These are phyloP conservation scores for Endocarpon pusillum DNA, from an alignment of 495 filamentous ascomycete genomes.

Conservation along the genomic window DNA sequence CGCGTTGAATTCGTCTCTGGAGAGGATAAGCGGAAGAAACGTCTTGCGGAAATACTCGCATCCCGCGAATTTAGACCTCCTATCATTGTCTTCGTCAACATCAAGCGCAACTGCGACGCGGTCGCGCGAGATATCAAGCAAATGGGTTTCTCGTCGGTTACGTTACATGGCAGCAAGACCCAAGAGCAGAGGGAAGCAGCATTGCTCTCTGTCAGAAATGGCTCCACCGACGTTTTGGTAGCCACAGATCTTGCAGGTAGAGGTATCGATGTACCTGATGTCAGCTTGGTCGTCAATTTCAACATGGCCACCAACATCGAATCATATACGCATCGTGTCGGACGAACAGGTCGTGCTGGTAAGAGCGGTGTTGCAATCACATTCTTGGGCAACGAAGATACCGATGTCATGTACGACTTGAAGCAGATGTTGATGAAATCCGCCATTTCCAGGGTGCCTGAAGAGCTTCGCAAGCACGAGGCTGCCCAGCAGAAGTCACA, in stretches of 20 bases:
- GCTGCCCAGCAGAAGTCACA: conserved; percentile 72
- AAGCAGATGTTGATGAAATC: conserved; percentile 94
- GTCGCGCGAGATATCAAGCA: conserved; percentile 90
- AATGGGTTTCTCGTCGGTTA: conserved; percentile 82
- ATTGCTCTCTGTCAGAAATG: conserved; percentile 67
- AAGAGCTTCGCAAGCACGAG: conserved; percentile 87
- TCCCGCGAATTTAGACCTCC: conserved; percentile 77
- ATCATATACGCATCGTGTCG: conserved; percentile 93
- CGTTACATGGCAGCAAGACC: conserved; percentile 86
- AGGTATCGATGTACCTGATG: conserved; percentile 96
- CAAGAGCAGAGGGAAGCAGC: conserved; percentile 97
- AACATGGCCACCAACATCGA: conserved; percentile 95
- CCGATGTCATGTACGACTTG: conserved; percentile 79
- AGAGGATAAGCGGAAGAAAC: conserved; percentile 96
- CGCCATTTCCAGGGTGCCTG: conserved; percentile 73
- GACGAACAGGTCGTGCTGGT: conserved; percentile 91
- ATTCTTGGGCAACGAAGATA: conserved; percentile 85
- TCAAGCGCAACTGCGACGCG: conserved; percentile 97
- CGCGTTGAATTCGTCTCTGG: conserved; percentile 83
- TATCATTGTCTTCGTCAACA: conserved; percentile 99
- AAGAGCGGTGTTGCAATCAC: conserved; percentile 96
- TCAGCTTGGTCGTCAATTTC: conserved; percentile 92
- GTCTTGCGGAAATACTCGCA: conserved; percentile 74
- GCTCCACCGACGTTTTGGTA: conserved; percentile 73
- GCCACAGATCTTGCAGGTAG: conserved; percentile 91